phyloP scores from a whole-genome alignment of 2,329 filamentous ascomycete genomes.

The Trichophaea hybrida region DNA sequence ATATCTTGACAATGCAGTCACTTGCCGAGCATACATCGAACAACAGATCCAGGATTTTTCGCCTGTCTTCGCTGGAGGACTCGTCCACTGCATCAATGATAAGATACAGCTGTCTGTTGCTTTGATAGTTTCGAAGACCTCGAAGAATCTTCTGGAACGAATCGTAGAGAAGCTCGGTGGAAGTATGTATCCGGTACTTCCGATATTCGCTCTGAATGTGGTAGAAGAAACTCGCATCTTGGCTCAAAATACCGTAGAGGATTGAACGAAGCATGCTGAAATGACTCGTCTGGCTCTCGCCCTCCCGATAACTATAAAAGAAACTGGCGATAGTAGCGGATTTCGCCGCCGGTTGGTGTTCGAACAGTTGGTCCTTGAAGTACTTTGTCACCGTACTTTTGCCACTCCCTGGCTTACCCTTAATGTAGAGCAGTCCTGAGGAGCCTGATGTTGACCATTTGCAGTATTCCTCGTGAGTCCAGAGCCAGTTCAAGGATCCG shows the following conservation, averaged over 20 bases:
- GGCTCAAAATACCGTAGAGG: neutral
- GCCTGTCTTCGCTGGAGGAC: neutral
- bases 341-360: neutral
- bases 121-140: neutral
- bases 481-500: neutral
- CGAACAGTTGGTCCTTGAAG: neutral
- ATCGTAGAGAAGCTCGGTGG: too few species aligned
- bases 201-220: neutral
- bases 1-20: neutral
- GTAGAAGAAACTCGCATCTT: neutral
- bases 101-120: neutral
- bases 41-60: neutral
- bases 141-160: neutral
- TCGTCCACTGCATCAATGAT: conserved; percentile 6
- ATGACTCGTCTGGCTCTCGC: neutral
- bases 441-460: neutral
- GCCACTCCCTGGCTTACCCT: neutral
- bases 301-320: neutral
- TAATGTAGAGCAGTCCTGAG: neutral
- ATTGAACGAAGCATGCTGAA: neutral
- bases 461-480: neutral
- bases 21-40: neutral
- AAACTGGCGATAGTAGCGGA: neutral
- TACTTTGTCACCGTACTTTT: neutral
- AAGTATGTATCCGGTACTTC: too few species aligned